Evolutionary conservation across 768 basidiomycete species (phyloP), one percentile per base, ranked within the genome.

Genomic region (Leccinum sublutescens): DNA sequence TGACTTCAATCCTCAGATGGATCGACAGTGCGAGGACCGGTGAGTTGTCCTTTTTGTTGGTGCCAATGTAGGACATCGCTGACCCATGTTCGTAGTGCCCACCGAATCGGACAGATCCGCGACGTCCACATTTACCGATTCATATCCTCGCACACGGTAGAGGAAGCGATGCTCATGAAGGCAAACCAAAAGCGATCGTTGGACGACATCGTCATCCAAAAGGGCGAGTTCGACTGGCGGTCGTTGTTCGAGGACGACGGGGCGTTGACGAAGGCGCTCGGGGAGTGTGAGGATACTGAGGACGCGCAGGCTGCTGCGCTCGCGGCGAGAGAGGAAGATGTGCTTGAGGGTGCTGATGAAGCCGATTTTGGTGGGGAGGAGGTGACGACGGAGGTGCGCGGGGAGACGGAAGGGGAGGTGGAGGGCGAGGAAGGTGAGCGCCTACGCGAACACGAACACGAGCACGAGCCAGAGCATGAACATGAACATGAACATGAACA

Each of bases 1-100:
- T 60, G 95, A 97, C 72, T 97, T 96, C 79, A 94, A 93, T 66
- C 95, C 95, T 1, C 95, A 97, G 71, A 97, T 96, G 91, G 96
- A 99, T 72, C 80, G 90, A 49, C 96, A 99, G 70, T 98, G 97
- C 66, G 93, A 95, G 74, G 96, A 98, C 74, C 82, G 89, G 87
- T 88, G 69, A 61, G 82, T 66, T n/a, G n/a, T n/a, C n/a, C n/a
- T n/a, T n/a, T 14, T 47, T 38, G 33, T 51, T 19, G 43, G 8
- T 5, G 1, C 10, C 15, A 33, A 40, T n/a, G 2, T 8, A 14
- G 15, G 3, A 31, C n/a, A 29, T 47, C 38, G 48, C 34, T 62
- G 23, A 48, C 31, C 9, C 40, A 5, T 0, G 40, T 48, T 54
- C 17, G 7, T 62, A 92, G 95, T 50, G 96, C 95, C 0, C 96